Evolutionary conservation across 1,139 yeast species (phyloP).

Genomic region (Entelexis paramagnoliae): DNA sequence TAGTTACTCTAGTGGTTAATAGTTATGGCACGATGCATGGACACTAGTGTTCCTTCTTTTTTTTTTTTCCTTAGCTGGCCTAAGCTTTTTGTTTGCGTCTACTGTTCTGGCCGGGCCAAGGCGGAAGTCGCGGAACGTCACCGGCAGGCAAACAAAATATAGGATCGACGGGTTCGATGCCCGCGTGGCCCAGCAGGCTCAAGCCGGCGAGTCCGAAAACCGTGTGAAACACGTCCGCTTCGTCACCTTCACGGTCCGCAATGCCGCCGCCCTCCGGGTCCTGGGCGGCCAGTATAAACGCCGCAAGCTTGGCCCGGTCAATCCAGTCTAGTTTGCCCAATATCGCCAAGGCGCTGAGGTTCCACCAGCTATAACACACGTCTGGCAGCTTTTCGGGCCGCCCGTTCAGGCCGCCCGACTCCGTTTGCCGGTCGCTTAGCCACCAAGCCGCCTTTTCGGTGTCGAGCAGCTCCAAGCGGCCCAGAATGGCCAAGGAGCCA

Average conservation of each 20-base stretch:
- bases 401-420: conserved; percentile 87
- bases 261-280: conserved; percentile 77
- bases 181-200: conserved; percentile 54
- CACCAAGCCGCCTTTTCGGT: conserved; percentile 57
- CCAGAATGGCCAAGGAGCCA: conserved; percentile 65
- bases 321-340: conserved; percentile 65
- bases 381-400: conserved; percentile 95
- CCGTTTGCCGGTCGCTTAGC: conserved; percentile 87
- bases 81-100: too few species aligned
- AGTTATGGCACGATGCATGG: not conserved
- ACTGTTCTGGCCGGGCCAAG: conserved; percentile 12
- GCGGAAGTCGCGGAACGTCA: conserved; percentile 29
- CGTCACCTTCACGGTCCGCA: conserved; percentile 83
- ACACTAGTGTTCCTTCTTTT: too few species aligned
- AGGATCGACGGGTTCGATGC: conserved; percentile 61
- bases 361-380: conserved; percentile 99
- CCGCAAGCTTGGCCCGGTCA: conserved; percentile 47
- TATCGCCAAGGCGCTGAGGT: conserved; percentile 64
- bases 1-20: too few species aligned
- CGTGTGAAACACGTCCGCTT: conserved; percentile 88
- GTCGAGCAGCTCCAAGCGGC: conserved; percentile 47
- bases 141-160: conserved; percentile 67
- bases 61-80: too few species aligned
- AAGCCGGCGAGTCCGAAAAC: conserved; percentile 83
- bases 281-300: conserved; percentile 67